Conservation (phyloP, 177 flowering plant genomes). For the Telopea speciosissima region DNA sequence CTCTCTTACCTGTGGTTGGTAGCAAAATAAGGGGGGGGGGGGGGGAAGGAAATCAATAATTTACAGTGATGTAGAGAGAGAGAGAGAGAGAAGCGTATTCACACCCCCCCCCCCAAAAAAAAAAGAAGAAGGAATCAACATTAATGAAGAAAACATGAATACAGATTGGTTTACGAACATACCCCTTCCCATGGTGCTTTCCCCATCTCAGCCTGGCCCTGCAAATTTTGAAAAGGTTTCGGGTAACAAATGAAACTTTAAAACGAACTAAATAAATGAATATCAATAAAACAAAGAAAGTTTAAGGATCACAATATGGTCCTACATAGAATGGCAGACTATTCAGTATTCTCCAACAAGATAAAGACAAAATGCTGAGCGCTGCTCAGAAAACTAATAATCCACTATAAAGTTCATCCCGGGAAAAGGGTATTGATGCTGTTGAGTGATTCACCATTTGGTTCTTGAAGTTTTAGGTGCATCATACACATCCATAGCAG, state of each 20-base stretch:
- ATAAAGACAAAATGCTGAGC: neutral
- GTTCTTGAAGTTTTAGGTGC: neutral
- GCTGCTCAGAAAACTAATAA: neutral
- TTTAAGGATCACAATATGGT: neutral
- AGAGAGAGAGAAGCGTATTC: too few relatives aligned
- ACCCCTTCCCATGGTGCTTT: constrained; percentile 98
- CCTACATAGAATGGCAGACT: neutral
- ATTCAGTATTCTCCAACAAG: neutral
- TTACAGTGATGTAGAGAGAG: neutral
- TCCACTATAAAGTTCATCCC: neutral
- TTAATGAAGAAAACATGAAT: neutral
- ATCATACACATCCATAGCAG: neutral
- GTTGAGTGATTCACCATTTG: constrained; percentile 1
- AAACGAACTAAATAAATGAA: neutral
- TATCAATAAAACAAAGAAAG: neutral
- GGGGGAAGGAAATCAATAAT: neutral
- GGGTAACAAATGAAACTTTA: neutral
- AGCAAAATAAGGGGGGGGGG: neutral
- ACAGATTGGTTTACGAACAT: constrained; percentile 19
- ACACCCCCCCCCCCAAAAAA: neutral
- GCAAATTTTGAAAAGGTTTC: constrained; percentile 15
- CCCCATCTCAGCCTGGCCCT: constrained; percentile 74
- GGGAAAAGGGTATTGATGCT: neutral
- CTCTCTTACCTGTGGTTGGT: constrained; percentile 48
- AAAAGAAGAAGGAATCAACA: too few relatives aligned